Conservation (phyloP, 257 asterid genomes). For the Gardenia jasminoides region DNA sequence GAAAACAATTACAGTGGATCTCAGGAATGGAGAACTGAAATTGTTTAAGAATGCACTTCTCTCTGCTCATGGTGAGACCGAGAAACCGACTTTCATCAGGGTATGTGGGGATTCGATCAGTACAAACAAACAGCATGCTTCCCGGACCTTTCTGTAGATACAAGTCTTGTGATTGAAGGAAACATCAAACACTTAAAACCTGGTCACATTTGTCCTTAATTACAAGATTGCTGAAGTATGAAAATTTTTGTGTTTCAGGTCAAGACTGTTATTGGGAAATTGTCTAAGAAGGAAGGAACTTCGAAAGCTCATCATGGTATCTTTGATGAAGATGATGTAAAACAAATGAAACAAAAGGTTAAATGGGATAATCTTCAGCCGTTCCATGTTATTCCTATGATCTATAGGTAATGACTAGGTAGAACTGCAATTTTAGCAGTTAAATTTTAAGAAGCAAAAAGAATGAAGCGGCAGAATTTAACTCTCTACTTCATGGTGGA, state of each 20-base stretch:
- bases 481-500: slow-evolving; percentile 43
- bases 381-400: slow-evolving; percentile 54
- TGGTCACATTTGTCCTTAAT: too few species aligned
- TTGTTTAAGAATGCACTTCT: slow-evolving; percentile 38
- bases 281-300: slow-evolving; percentile 59
- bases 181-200: neutral
- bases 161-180: neutral
- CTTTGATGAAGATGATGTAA: slow-evolving; percentile 53
- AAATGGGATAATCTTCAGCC: slow-evolving; percentile 44
- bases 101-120: slow-evolving; percentile 14
- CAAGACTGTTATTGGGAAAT: slow-evolving; percentile 50
- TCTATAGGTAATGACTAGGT: slow-evolving; percentile 34
- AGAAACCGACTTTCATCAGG: slow-evolving; percentile 51
- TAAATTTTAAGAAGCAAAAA: neutral
- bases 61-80: slow-evolving; percentile 35
- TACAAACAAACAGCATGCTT: neutral
- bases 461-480: slow-evolving; percentile 27
- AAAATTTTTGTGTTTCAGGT: slow-evolving; percentile 30
- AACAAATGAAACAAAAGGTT: slow-evolving; percentile 54
- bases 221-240: neutral
- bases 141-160: neutral
- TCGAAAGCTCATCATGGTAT: slow-evolving; percentile 58
- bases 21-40: slow-evolving; percentile 28
- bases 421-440: neutral
- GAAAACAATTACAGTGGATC: slow-evolving; percentile 42